A percentile compares a stretch with the other conserved stretches of the same genome.
phyloP scores from a whole-genome alignment of 2,329 filamentous ascomycete species.

The Fusarium multiceps region DNA sequence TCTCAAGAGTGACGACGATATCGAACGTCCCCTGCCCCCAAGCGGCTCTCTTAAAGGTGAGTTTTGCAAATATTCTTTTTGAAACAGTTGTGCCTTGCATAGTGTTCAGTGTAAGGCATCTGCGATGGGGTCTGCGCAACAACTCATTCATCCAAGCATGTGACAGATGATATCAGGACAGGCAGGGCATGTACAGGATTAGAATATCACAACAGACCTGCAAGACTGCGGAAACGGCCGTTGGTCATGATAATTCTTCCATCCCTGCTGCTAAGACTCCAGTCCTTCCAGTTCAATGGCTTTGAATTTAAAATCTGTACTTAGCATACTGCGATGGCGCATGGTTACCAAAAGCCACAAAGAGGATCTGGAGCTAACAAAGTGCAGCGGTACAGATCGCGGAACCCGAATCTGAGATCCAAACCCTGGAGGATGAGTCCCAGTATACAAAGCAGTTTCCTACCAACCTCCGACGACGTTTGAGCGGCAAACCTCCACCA shows the following conservation, averaged over 20 bases:
- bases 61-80: constrained; percentile 36
- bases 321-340: background rate
- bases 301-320: background rate
- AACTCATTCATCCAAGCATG: constrained; percentile 14
- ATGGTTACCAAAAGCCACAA: background rate
- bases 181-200: background rate
- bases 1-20: constrained; percentile 58
- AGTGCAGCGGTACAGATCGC: constrained; percentile 66
- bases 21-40: constrained; percentile 51
- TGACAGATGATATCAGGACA: constrained; percentile 3
- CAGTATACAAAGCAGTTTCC: constrained; percentile 49
- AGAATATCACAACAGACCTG: background rate
- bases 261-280: constrained; percentile 2
- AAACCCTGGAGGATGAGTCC: constrained; percentile 49
- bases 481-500: constrained; percentile 49
- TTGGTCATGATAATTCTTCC: background rate
- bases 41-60: constrained; percentile 58
- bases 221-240: background rate
- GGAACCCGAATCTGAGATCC: constrained; percentile 57
- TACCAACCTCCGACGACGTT: constrained; percentile 49
- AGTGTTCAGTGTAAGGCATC: background rate
- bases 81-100: background rate
- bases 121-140: constrained; percentile 4
- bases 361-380: constrained; percentile 38
- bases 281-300: constrained; percentile 5